A percentile compares a stretch with the other conserved stretches of the same genome.
phyloP scores from a whole-genome alignment of 1,284 basidiomycete genomes.

The Cystobasidium sp. region DNA sequence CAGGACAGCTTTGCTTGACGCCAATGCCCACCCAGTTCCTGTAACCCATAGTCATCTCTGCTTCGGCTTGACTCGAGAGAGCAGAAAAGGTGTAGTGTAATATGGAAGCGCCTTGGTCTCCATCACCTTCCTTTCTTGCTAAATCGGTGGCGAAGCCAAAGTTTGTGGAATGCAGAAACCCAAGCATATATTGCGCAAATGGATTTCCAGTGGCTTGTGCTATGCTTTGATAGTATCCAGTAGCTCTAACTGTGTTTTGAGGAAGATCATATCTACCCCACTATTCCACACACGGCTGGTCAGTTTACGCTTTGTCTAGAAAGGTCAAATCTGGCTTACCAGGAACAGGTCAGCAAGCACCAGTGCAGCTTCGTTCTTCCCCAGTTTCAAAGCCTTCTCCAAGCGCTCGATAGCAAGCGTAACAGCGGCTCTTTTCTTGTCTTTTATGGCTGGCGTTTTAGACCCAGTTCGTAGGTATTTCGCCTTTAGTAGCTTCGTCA shows the following conservation, averaged over 20 bases:
- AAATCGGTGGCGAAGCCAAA: conserved; percentile 61
- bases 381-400: conserved; percentile 75
- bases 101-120: conserved; percentile 67
- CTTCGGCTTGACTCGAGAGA: conserved; percentile 78
- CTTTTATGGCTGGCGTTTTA: conserved; percentile 6
- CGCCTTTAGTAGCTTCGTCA: conserved; percentile 29
- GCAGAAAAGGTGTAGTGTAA: conserved; percentile 93
- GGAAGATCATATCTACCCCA: conserved; percentile 59
- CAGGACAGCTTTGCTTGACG: conserved; percentile 73
- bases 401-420: conserved; percentile 68
- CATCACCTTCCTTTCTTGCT: conserved; percentile 64
- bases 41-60: conserved; percentile 91
- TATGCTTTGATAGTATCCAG: conserved; percentile 62
- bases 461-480: conserved; percentile 29
- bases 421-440: conserved; percentile 44
- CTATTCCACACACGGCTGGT: not conserved
- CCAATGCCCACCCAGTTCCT: conserved; percentile 96
- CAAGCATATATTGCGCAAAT: conserved; percentile 79
- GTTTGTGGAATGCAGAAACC: conserved; percentile 78
- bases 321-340: conserved; percentile 59
- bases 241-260: conserved; percentile 60
- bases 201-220: conserved; percentile 73
- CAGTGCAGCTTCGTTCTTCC: conserved; percentile 75
- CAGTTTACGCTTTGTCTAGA: conserved; percentile 30
- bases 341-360: conserved; percentile 72